phyloP scores from a whole-genome alignment of 257 asterid genomes.

The Solanum bulbocastanum region DNA sequence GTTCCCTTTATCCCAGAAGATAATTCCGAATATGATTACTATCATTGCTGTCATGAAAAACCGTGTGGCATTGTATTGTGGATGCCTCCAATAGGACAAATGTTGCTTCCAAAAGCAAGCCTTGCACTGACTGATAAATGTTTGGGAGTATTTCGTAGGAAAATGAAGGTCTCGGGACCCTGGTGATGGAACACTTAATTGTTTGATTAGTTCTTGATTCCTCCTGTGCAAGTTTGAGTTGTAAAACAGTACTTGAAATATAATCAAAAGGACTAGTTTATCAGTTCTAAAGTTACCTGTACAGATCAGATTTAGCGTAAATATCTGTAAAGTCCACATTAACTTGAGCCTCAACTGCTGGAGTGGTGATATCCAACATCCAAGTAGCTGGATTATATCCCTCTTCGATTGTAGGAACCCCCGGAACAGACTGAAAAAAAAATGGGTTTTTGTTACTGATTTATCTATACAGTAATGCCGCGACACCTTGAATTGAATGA shows the following conservation, averaged over 20 bases:
- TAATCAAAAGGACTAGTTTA: background rate
- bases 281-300: constrained; percentile 31
- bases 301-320: constrained; percentile 55
- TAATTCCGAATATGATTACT: constrained; percentile 56
- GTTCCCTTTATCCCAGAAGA: constrained; percentile 63
- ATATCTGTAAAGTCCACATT: constrained; percentile 59
- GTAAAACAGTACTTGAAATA: background rate
- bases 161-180: constrained; percentile 54
- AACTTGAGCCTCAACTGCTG: constrained; percentile 63
- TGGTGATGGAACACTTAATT: constrained; percentile 55
- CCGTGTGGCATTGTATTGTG: constrained; percentile 55
- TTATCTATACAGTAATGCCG: background rate
- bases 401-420: constrained; percentile 62
- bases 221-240: constrained; percentile 31
- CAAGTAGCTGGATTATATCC: constrained; percentile 85
- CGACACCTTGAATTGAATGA: background rate
- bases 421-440: constrained; percentile 48
- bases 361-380: constrained; percentile 76
- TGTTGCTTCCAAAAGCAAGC: constrained; percentile 79
- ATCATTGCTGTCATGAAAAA: constrained; percentile 49
- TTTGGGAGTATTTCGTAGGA: constrained; percentile 47
- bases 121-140: constrained; percentile 42
- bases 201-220: constrained; percentile 56
- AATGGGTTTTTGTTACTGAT: background rate
- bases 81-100: constrained; percentile 71